These are phyloP conservation scores for Pleurotus pulmonarius DNA, from an alignment of 768 basidiomycete species.

Conservation along the genomic window DNA sequence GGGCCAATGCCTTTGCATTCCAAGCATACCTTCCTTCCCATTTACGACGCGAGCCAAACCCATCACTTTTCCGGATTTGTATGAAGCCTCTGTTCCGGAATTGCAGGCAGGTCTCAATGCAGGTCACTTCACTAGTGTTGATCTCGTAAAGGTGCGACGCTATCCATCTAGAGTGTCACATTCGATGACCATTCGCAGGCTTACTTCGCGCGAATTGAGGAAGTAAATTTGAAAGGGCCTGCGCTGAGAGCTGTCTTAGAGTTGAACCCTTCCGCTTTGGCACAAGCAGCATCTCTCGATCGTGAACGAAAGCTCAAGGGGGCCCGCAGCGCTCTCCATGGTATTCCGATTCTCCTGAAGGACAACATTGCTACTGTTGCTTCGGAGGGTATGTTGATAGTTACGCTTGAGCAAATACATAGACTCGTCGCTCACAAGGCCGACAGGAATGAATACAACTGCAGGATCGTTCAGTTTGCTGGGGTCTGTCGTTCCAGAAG, in stretches of 20 bases:
- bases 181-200: conserved; percentile 32
- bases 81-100: conserved; percentile 55
- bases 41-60: background rate
- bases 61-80: conserved; percentile 44
- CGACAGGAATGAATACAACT: conserved; percentile 7
- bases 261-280: conserved; percentile 48
- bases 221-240: conserved; percentile 61
- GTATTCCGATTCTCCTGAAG: conserved; percentile 7
- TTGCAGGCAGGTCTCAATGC: conserved; percentile 48
- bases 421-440: background rate
- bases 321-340: conserved; percentile 28
- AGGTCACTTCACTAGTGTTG: conserved; percentile 52
- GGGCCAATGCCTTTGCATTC: background rate
- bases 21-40: background rate
- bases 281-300: conserved; percentile 48
- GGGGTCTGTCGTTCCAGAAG: conserved; percentile 39
- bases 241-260: conserved; percentile 57
- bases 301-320: conserved; percentile 37
- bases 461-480: conserved; percentile 37
- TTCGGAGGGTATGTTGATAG: background rate
- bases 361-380: conserved; percentile 8
- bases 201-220: conserved; percentile 63
- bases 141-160: conserved; percentile 50
- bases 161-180: too few relatives aligned
- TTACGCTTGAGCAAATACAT: background rate